phyloP scores from a whole-genome alignment of 805 yeast genomes.

The Nakazawaea sp. region DNA sequence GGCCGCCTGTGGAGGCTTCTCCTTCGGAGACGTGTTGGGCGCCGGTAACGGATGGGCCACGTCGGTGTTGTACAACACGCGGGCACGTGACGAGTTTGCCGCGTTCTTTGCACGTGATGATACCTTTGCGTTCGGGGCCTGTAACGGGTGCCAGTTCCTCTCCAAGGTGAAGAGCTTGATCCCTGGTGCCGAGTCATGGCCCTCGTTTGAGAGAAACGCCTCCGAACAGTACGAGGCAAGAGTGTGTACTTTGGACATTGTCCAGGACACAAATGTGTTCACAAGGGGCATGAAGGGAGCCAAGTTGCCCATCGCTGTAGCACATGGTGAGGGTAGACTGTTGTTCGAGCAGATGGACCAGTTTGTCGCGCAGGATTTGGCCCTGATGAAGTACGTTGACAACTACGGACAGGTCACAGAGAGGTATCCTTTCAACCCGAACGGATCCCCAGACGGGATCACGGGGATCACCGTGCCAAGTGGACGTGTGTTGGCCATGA shows the following conservation, averaged over 20 bases:
- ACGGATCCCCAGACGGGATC: constrained; percentile 90
- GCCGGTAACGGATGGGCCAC: constrained; percentile 99
- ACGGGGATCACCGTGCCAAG: constrained; percentile 86
- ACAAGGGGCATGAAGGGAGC: constrained; percentile 91
- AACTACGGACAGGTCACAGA: constrained; percentile 83
- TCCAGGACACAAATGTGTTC: constrained; percentile 57
- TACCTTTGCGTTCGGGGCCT: constrained; percentile 96
- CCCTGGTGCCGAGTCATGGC: constrained; percentile 96
- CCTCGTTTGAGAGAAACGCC: constrained; percentile 82
- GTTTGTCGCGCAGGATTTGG: constrained; percentile 47
- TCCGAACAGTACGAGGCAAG: constrained; percentile 98
- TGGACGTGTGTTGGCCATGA: constrained; percentile 95
- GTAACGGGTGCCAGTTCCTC: constrained; percentile 97
- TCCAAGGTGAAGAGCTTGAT: constrained; percentile 79
- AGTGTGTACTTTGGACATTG: constrained; percentile 80
- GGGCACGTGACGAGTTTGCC: constrained; percentile 67
- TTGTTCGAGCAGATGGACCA: constrained; percentile 45
- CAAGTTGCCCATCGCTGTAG: constrained; percentile 91
- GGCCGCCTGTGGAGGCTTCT: constrained; percentile 99
- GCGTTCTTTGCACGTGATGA: constrained; percentile 82
- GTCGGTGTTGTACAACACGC: constrained; percentile 80
- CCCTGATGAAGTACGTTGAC: constrained; percentile 78
- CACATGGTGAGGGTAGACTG: constrained; percentile 98
- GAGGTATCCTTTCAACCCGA: constrained; percentile 89
- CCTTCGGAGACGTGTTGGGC: constrained; percentile 97